Conservation (phyloP, 2,329 filamentous ascomycete species). For the Neonectria ditissima region DNA sequence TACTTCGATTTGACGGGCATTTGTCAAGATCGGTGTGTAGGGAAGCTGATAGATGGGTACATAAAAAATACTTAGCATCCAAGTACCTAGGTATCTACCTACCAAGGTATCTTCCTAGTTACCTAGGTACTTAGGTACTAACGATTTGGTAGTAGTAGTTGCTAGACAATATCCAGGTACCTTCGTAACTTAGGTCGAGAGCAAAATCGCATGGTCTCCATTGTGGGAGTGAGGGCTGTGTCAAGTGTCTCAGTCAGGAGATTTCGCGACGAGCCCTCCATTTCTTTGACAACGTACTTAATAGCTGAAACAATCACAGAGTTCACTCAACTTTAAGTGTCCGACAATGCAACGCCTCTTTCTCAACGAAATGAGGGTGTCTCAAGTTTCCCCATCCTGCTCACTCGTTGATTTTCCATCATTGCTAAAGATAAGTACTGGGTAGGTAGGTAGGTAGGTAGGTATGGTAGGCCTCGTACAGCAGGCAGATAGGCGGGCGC, state of each 20-base stretch:
- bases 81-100: too few species aligned
- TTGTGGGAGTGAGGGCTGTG: neutral
- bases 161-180: too few species aligned
- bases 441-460: too few species aligned
- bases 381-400: neutral
- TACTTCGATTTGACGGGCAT: neutral
- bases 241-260: constrained; percentile 4
- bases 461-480: too few species aligned
- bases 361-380: neutral
- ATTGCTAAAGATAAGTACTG: neutral
- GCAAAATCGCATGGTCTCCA: neutral
- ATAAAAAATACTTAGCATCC: too few species aligned
- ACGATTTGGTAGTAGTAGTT: too few species aligned
- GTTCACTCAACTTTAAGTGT: neutral
- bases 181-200: too few species aligned
- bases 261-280: neutral
- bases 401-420: neutral
- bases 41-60: too few species aligned
- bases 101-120: too few species aligned
- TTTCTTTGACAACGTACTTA: neutral
- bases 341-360: neutral
- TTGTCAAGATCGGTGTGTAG: too few species aligned
- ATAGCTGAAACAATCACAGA: neutral
- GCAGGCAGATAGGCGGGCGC: neutral
- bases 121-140: too few species aligned